A percentile compares a stretch with the other conserved stretches of the same genome.
These are phyloP conservation scores for Capronia epimyces DNA, from an alignment of 2,329 filamentous ascomycete species.

Conservation along the genomic window DNA sequence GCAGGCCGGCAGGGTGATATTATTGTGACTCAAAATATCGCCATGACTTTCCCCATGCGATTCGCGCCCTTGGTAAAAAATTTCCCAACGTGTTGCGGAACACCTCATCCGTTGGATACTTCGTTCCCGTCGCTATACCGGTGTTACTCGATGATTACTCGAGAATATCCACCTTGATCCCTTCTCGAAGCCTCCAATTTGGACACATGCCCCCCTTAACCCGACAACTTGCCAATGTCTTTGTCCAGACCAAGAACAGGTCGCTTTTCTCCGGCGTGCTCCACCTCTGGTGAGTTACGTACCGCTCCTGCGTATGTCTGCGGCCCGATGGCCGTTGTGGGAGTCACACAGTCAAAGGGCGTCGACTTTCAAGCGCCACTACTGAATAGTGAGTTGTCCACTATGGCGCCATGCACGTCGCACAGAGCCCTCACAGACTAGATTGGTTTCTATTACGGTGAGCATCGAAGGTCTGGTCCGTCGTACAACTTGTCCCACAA, in stretches of 20 bases:
- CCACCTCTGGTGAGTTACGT: not conserved
- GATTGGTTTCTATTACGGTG: too few relatives aligned
- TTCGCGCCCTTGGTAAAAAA: conserved; percentile 6
- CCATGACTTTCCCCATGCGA: conserved; percentile 1
- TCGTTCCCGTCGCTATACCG: not conserved
- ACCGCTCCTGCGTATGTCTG: not conserved
- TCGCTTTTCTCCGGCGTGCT: not conserved
- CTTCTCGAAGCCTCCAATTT: conserved; percentile 1
- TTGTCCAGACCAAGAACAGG: not conserved
- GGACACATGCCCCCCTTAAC: not conserved
- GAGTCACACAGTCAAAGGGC: not conserved
- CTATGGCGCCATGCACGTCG: not conserved
- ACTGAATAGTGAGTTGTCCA: not conserved
- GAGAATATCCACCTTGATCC: conserved; percentile 17
- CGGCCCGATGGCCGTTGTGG: not conserved
- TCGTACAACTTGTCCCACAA: conserved; percentile 5
- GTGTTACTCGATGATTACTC: conserved; percentile 25
- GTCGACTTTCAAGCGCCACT: not conserved
- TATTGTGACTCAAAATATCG: conserved; percentile 17
- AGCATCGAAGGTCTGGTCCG: not conserved
- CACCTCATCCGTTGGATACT: conserved; percentile 8
- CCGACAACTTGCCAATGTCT: too few relatives aligned
- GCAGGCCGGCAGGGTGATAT: conserved; percentile 14
- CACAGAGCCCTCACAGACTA: too few relatives aligned
- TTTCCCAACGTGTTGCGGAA: conserved; percentile 19